phyloP scores from a whole-genome alignment of 1,284 basidiomycete species.

The Pisolithus thermaeus region DNA sequence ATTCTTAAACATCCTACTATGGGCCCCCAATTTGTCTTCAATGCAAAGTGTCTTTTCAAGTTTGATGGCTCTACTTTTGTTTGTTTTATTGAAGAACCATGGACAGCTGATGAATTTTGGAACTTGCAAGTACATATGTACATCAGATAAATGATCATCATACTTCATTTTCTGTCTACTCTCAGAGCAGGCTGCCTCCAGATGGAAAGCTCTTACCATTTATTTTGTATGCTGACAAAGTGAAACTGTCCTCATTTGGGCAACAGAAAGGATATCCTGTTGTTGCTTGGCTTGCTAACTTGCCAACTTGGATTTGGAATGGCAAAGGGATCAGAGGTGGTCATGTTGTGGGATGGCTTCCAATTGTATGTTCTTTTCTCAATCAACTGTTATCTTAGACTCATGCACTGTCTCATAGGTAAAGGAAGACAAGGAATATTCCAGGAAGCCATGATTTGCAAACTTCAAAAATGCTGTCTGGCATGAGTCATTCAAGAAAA shows the following conservation, averaged over 20 bases:
- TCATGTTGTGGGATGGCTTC: constrained; percentile 38
- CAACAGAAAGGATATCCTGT: constrained; percentile 39
- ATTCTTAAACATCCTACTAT: constrained; percentile 10
- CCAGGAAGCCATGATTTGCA: constrained; percentile 21
- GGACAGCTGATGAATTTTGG: neutral
- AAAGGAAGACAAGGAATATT: constrained; percentile 21
- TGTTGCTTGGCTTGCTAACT: constrained; percentile 31
- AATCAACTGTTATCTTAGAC: neutral
- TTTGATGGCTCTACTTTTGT: constrained; percentile 25
- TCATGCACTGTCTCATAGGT: constrained; percentile 14
- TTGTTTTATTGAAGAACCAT: constrained; percentile 17
- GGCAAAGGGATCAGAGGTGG: constrained; percentile 33
- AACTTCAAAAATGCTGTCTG: constrained; percentile 33
- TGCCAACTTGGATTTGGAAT: constrained; percentile 34
- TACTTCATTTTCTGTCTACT: neutral
- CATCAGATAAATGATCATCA: neutral
- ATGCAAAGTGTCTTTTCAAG: constrained; percentile 22
- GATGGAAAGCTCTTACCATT: constrained; percentile 20
- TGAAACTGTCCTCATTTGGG: constrained; percentile 38
- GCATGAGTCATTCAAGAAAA: constrained; percentile 25
- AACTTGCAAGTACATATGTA: constrained; percentile 6
- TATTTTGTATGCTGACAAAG: constrained; percentile 42
- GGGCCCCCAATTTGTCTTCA: constrained; percentile 17
- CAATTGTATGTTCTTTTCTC: constrained; percentile 29
- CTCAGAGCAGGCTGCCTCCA: constrained; percentile 16